Evolutionary conservation across 2,329 filamentous ascomycete genomes (phyloP).

Genomic region (Xylariaceae sp.): DNA sequence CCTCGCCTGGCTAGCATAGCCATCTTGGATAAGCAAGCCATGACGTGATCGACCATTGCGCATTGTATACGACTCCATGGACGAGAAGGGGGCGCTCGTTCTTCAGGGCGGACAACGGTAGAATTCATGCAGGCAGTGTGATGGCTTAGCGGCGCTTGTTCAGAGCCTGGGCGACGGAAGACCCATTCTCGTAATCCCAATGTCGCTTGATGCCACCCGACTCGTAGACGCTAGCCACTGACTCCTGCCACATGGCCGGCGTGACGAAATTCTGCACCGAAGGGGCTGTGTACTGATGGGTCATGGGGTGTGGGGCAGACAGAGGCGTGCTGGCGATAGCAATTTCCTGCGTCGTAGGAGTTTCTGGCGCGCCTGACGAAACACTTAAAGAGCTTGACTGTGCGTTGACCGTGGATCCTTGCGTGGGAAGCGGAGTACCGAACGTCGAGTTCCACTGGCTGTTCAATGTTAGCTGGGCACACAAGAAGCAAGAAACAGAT

Average conservation of each 20-base stretch:
- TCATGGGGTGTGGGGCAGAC: slow-evolving; percentile 42
- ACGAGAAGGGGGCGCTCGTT: not conserved
- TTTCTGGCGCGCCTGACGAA: slow-evolving; percentile 49
- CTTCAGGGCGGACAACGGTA: not conserved
- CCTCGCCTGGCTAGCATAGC: not conserved
- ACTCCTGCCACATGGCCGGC: slow-evolving; percentile 69
- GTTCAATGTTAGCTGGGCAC: slow-evolving; percentile 23
- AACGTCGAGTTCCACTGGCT: slow-evolving; percentile 97
- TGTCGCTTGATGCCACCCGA: slow-evolving; percentile 53
- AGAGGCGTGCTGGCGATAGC: slow-evolving; percentile 43
- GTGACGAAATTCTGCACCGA: slow-evolving; percentile 58
- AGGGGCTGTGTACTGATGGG: slow-evolving; percentile 48
- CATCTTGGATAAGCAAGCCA: slow-evolving; percentile 1
- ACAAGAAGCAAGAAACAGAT: not conserved
- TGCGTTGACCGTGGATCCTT: slow-evolving; percentile 38
- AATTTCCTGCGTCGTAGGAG: slow-evolving; percentile 50
- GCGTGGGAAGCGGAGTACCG: slow-evolving; percentile 57
- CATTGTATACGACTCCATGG: slow-evolving; percentile 4
- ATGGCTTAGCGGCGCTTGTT: slow-evolving; percentile 30
- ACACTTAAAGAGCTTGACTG: slow-evolving; percentile 49
- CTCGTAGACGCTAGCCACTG: slow-evolving; percentile 63
- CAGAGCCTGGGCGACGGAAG: slow-evolving; percentile 28
- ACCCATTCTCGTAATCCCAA: slow-evolving; percentile 51
- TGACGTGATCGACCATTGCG: slow-evolving; percentile 1
- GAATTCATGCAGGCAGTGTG: not conserved